Conservation (phyloP, 441 rosid species). For the Pelargonium myrrhifolium region DNA sequence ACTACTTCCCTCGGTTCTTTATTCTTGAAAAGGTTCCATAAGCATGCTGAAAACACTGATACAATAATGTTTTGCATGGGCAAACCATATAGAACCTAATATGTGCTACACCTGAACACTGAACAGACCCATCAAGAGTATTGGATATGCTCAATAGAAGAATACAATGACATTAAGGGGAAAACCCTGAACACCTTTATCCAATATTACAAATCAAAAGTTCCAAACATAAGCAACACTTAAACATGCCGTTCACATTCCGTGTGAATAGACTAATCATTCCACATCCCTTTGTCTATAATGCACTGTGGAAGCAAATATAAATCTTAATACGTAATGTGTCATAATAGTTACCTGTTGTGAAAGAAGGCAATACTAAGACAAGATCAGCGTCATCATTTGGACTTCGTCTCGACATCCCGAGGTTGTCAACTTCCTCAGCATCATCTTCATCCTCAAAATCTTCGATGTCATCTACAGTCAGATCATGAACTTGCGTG, state of each 20-base stretch:
- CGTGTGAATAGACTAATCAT: background rate
- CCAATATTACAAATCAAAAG: background rate
- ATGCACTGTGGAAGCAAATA: constrained; percentile 4
- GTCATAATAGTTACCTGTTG: constrained; percentile 53
- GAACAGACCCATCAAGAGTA: constrained; percentile 5
- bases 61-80: no score
- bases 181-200: constrained; percentile 5
- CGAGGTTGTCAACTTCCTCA: constrained; percentile 55
- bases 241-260: background rate
- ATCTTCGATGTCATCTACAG: constrained; percentile 97
- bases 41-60: no score
- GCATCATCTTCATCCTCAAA: constrained; percentile 72
- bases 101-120: background rate
- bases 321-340: background rate
- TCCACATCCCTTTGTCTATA: background rate
- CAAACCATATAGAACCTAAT: background rate
- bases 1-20: no score
- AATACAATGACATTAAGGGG: background rate
- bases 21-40: no score
- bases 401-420: constrained; percentile 61
- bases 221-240: background rate
- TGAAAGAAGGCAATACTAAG: constrained; percentile 69
- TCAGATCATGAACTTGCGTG: constrained; percentile 59
- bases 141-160: background rate
- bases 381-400: constrained; percentile 67